Evolutionary conservation across 2,329 filamentous ascomycete genomes (phyloP).

Genomic region (Nakataea oryzae): DNA sequence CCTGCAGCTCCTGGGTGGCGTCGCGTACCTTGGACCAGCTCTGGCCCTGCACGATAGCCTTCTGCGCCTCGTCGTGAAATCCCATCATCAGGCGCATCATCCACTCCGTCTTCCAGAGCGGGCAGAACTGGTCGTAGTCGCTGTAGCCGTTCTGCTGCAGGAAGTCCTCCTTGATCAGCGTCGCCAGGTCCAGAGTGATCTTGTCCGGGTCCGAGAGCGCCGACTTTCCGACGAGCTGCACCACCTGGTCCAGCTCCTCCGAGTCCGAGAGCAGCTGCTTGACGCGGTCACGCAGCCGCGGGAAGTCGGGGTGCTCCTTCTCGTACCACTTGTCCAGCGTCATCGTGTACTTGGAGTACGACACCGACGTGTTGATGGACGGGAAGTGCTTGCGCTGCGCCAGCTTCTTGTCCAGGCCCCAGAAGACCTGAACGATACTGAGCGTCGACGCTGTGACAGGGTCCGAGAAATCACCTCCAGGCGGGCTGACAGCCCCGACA

Average conservation of each 20-base stretch:
- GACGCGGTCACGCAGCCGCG: slow-evolving; percentile 82
- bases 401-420: slow-evolving; percentile 99
- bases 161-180: slow-evolving; percentile 95
- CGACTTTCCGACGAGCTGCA: slow-evolving; percentile 96
- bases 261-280: slow-evolving; percentile 89
- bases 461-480: slow-evolving; percentile 98
- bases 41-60: slow-evolving; percentile 84
- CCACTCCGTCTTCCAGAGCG: slow-evolving; percentile 99
- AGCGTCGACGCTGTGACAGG: slow-evolving; percentile 90
- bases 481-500: slow-evolving; percentile 92
- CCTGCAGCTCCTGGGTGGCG: slow-evolving; percentile 77
- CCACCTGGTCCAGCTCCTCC: slow-evolving; percentile 95
- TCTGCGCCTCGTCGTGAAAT: slow-evolving; percentile 95
- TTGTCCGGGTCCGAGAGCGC: slow-evolving; percentile 94
- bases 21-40: slow-evolving; percentile 91
- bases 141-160: slow-evolving; percentile 98
- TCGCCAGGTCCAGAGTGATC: slow-evolving; percentile 90
- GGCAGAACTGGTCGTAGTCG: slow-evolving; percentile 98
- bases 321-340: slow-evolving; percentile 90
- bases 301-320: slow-evolving; percentile 89
- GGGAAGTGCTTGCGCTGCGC: slow-evolving; percentile 99
- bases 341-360: slow-evolving; percentile 93
- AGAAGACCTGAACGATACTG: slow-evolving; percentile 98
- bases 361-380: slow-evolving; percentile 88
- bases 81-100: slow-evolving; percentile 99